phyloP scores from a whole-genome alignment of 108 stramenopile species.

The Skeletonema costatum region DNA sequence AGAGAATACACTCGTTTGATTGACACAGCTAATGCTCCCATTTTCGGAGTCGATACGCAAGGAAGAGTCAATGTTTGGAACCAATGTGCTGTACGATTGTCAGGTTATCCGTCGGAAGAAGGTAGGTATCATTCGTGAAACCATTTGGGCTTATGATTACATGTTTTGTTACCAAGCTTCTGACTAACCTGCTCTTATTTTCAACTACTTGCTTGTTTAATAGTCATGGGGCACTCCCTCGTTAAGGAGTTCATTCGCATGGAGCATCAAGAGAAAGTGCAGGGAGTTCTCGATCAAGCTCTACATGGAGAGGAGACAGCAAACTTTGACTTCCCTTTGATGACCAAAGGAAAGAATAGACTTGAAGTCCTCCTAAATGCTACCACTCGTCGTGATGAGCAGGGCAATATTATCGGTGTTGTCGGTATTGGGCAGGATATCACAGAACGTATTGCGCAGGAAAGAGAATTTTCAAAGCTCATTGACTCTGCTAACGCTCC shows the following conservation, averaged over 20 bases:
- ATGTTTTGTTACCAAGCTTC: no score
- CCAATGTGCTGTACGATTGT: constrained; percentile 34
- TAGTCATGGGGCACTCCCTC: constrained; percentile 44
- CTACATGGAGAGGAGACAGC: constrained; percentile 47
- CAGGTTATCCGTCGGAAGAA: constrained; percentile 35
- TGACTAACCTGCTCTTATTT: not conserved
- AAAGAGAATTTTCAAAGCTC: constrained; percentile 65
- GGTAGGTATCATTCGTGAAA: not conserved
- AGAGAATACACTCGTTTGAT: constrained; percentile 42
- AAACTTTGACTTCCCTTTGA: constrained; percentile 54
- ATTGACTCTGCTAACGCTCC: constrained; percentile 86
- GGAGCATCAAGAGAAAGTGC: constrained; percentile 40
- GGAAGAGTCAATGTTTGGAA: constrained; percentile 47
- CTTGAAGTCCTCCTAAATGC: constrained; percentile 62
- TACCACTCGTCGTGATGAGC: constrained; percentile 66
- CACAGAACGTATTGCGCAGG: constrained; percentile 61
- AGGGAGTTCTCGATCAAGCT: constrained; percentile 53
- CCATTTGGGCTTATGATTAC: no score
- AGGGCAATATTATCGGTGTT: constrained; percentile 66
- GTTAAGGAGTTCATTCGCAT: constrained; percentile 45
- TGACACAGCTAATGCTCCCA: constrained; percentile 52
- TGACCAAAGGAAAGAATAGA: constrained; percentile 29
- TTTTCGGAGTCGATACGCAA: constrained; percentile 50
- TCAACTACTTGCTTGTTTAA: not conserved
- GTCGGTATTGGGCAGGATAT: constrained; percentile 71